Conservation (phyloP, 2,329 filamentous ascomycete species). For the Colletotrichum camelliae region DNA sequence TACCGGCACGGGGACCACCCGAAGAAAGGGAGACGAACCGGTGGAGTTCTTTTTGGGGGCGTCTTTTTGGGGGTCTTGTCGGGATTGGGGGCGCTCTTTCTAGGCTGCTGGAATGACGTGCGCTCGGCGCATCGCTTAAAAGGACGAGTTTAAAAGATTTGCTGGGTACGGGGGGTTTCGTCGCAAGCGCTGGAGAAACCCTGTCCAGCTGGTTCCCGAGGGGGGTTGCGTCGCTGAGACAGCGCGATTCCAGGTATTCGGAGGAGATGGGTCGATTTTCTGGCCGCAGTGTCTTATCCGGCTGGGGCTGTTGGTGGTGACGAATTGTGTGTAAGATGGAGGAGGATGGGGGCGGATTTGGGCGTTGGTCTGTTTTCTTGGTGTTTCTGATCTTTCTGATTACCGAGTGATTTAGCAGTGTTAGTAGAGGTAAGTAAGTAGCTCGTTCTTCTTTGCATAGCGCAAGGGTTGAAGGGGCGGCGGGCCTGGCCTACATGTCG, state of each 20-base stretch:
- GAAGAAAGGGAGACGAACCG: conserved; percentile 1
- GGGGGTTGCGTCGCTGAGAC: conserved; percentile 1
- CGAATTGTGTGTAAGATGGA: background rate
- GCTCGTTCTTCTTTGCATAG: fast-evolving
- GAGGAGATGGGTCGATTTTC: background rate
- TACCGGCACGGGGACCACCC: background rate
- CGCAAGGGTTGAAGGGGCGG: background rate
- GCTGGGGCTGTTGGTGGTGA: background rate
- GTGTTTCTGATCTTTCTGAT: background rate
- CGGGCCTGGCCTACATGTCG: background rate
- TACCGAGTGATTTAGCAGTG: background rate
- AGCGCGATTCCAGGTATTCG: conserved; percentile 8
- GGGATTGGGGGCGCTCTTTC: background rate
- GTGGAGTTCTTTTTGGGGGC: background rate
- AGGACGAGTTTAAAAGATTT: background rate
- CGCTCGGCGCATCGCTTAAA: background rate
- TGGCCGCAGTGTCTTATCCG: background rate
- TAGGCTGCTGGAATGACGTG: conserved; percentile 3
- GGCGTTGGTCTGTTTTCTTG: background rate
- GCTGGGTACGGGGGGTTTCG: background rate
- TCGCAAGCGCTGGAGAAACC: background rate
- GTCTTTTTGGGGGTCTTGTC: background rate
- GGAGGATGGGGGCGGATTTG: background rate
- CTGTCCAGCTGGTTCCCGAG: background rate
- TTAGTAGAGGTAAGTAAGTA: background rate